Conservation (phyloP, 805 yeast genomes). For the Cyberlindnera nakhonratchasimensis region DNA sequence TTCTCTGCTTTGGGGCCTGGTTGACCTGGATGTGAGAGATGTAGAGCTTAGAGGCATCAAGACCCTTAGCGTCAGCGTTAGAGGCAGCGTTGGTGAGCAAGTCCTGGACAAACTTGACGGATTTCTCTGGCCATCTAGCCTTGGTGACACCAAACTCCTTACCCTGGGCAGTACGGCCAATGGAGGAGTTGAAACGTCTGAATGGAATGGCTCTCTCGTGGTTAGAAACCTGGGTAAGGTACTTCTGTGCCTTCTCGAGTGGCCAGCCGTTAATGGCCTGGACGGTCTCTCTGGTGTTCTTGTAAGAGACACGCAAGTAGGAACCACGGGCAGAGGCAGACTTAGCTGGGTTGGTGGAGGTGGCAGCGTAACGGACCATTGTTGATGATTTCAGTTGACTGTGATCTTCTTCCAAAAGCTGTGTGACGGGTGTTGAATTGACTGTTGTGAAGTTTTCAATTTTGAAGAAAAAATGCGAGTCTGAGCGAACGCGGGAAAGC, state of each 20-base stretch:
- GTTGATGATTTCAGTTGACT: conserved; percentile 11
- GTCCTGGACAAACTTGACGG: conserved; percentile 92
- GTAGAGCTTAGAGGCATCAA: conserved; percentile 90
- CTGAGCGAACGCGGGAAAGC: neutral
- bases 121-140: conserved; percentile 99
- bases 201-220: conserved; percentile 99
- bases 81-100: conserved; percentile 96
- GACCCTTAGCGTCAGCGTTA: conserved; percentile 99
- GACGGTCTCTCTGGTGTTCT: conserved; percentile 99
- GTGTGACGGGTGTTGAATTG: conserved; percentile 2
- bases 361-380: conserved; percentile 99
- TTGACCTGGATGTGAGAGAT: conserved; percentile 98
- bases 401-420: neutral
- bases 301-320: conserved; percentile 98
- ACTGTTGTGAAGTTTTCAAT: conserved; percentile 8
- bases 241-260: conserved; percentile 90
- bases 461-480: conserved; percentile 10
- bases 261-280: conserved; percentile 99
- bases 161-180: conserved; percentile 99
- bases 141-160: conserved; percentile 99
- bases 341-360: conserved; percentile 98
- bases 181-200: conserved; percentile 95
- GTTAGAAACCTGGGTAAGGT: conserved; percentile 93
- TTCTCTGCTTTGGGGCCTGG: conserved; percentile 99
- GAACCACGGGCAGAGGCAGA: conserved; percentile 99